A percentile compares a stretch with the other conserved stretches of the same genome.
These are phyloP conservation scores for Penicillium italicum DNA, from an alignment of 2,329 filamentous ascomycete species.

Conservation along the genomic window DNA sequence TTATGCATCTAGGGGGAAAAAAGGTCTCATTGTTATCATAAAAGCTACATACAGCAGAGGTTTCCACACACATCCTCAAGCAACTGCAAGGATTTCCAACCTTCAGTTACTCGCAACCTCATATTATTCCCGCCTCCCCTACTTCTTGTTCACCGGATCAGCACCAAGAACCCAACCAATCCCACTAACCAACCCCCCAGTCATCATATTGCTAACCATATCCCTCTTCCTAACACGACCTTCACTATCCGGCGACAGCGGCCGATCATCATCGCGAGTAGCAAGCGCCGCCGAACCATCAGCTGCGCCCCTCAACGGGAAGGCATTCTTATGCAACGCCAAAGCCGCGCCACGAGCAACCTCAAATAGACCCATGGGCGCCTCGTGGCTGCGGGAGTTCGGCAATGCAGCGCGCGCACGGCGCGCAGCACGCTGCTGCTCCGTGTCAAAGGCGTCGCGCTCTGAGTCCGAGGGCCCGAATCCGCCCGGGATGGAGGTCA, in stretches of 20 bases:
- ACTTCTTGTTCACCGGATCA: conserved; percentile 40
- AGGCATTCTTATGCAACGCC: conserved; percentile 48
- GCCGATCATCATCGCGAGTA: conserved; percentile 10
- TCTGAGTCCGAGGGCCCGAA: conserved; percentile 45
- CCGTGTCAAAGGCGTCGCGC: conserved; percentile 45
- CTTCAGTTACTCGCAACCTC: neutral
- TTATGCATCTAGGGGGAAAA: neutral
- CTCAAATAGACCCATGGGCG: conserved; percentile 52
- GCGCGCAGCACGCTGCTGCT: conserved; percentile 37
- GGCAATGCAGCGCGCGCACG: conserved; percentile 26
- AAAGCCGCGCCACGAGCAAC: conserved; percentile 50
- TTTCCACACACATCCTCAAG: neutral
- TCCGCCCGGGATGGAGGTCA: conserved; percentile 41
- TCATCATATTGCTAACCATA: conserved; percentile 62
- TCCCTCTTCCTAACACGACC: conserved; percentile 47
- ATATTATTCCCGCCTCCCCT: neutral
- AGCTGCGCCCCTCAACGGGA: conserved; percentile 37
- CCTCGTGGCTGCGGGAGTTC: conserved; percentile 39
- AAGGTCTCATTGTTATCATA: conserved; percentile 3
- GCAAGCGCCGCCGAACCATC: conserved; percentile 3
- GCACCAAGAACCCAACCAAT: conserved; percentile 63
- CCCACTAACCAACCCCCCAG: conserved; percentile 58
- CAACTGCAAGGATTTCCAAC: neutral
- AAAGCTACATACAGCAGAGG: neutral
- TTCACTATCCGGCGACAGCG: conserved; percentile 24